Conservation (phyloP, 805 yeast genomes). For the Nadsonia fulvescens region DNA sequence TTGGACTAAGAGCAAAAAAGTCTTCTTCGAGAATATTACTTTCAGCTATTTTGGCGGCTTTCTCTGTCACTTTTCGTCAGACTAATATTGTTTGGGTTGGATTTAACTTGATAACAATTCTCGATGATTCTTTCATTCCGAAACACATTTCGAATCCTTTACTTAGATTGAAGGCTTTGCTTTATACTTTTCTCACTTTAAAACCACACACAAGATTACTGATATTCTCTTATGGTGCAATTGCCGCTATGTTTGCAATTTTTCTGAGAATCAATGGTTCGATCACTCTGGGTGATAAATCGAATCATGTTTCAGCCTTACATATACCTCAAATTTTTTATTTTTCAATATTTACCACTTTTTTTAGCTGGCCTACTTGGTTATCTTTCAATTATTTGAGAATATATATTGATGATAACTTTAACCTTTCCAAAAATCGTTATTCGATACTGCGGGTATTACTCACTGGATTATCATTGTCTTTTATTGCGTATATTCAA, state of each 20-base stretch:
- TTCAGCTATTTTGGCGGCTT: conserved; percentile 38
- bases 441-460: conserved; percentile 2
- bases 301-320: conserved; percentile 53
- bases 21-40: conserved; percentile 14
- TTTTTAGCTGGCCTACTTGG: conserved; percentile 69
- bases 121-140: conserved; percentile 1
- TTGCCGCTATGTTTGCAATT: conserved; percentile 31
- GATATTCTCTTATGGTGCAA: conserved; percentile 21
- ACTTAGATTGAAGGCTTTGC: conserved; percentile 1
- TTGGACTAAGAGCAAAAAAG: conserved; percentile 14
- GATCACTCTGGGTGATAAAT: conserved; percentile 80
- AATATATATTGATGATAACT: conserved; percentile 1
- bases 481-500: conserved; percentile 8
- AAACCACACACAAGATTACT: conserved; percentile 1
- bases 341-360: conserved; percentile 41
- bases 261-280: conserved; percentile 62
- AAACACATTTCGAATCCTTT: conserved; percentile 1
- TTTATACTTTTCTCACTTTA: conserved; percentile 10
- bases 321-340: conserved; percentile 75
- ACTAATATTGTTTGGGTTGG: conserved; percentile 82
- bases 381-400: conserved; percentile 18
- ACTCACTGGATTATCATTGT: conserved; percentile 1
- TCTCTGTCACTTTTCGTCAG: conserved; percentile 66
- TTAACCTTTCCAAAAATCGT: too few species aligned
- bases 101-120: conserved; percentile 29